Evolutionary conservation across 129 eudicot species (phyloP).

Genomic region (Flaveria robusta): DNA sequence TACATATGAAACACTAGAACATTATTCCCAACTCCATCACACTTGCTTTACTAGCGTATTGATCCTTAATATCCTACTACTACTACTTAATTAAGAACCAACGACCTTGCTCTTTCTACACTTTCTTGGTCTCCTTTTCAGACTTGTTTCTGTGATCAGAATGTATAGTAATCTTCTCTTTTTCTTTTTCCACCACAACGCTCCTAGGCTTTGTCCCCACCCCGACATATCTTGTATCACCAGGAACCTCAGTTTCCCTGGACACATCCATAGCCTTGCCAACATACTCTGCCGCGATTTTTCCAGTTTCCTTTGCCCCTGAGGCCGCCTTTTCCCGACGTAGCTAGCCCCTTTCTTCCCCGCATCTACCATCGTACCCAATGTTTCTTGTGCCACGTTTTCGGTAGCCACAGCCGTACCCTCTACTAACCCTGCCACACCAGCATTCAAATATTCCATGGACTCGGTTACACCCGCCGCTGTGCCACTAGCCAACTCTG

Average conservation of each 20-base stretch:
- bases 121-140: neutral
- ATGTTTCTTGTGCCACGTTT: slow-evolving; percentile 5
- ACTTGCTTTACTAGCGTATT: neutral
- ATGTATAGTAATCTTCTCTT: neutral
- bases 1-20: neutral
- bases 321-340: slow-evolving; percentile 37
- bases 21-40: neutral
- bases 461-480: neutral
- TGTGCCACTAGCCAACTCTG: slow-evolving; percentile 9
- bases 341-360: slow-evolving; percentile 15
- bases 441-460: neutral
- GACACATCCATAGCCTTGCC: slow-evolving; percentile 29
- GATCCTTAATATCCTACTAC: neutral
- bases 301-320: slow-evolving; percentile 46
- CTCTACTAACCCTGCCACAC: neutral
- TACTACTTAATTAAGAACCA: too few relatives aligned
- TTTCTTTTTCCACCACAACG: neutral
- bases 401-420: slow-evolving; percentile 5
- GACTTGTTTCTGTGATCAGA: neutral
- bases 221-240: neutral
- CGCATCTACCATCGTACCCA: neutral
- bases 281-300: slow-evolving; percentile 35
- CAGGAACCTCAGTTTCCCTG: neutral
- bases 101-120: neutral
- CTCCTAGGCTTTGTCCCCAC: neutral